Percentiles rank a stretch among this genome's conserved stretches.
Conservation (phyloP, 2,329 filamentous ascomycete species). For the Microdochium bolleyi region DNA sequence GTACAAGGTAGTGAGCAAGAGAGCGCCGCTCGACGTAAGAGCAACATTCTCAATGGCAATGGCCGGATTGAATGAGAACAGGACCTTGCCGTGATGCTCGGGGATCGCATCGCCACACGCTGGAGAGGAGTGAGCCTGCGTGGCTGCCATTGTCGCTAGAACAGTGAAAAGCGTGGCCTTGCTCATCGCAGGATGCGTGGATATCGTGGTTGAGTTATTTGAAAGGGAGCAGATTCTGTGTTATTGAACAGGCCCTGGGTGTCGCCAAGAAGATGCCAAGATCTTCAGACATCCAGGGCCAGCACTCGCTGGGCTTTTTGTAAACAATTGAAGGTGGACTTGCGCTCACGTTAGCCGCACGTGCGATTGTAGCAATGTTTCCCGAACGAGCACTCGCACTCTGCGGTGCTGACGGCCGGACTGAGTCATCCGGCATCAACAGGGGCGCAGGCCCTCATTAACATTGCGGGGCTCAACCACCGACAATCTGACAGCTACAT, state of each 20-base stretch:
- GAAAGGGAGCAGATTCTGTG: no score
- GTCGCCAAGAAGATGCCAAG: neutral
- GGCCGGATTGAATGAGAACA: neutral
- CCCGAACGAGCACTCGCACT: no score
- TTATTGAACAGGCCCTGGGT: no score
- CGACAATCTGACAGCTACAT: no score
- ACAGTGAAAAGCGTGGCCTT: neutral
- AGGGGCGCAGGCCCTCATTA: no score
- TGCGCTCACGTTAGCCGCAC: neutral
- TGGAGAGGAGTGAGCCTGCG: neutral
- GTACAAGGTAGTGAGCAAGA: conserved; percentile 15
- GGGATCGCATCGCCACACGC: neutral
- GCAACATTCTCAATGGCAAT: conserved; percentile 21
- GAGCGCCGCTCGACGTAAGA: conserved; percentile 18
- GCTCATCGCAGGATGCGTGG: no score
- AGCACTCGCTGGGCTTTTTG: no score
- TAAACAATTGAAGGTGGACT: neutral
- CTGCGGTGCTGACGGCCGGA: neutral
- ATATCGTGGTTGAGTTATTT: neutral
- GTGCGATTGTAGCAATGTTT: neutral
- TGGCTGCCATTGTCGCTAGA: neutral
- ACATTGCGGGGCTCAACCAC: no score
- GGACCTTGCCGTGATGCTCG: neutral
- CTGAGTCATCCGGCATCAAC: neutral
- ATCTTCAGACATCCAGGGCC: no score